A percentile compares a stretch with the other conserved stretches of the same genome.
Conservation (phyloP, 345 rosid genomes). For the Salix purpurea region DNA sequence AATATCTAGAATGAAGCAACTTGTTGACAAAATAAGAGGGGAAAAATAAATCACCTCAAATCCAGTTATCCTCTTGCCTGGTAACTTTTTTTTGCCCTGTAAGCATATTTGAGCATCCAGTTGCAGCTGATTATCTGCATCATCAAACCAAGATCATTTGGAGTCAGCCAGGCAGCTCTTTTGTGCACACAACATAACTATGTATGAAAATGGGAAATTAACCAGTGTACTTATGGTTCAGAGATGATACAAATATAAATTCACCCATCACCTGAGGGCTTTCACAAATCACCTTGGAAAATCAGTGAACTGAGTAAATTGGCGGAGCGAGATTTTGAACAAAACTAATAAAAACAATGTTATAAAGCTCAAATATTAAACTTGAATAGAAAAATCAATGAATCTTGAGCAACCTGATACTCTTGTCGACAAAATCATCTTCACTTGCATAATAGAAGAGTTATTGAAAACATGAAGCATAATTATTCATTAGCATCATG, state of each 20-base stretch:
- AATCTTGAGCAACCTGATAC: background rate
- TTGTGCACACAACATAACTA: background rate
- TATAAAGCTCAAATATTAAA: background rate
- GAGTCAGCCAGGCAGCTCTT: background rate
- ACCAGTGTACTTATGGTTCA: background rate
- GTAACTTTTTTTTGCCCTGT: conserved; percentile 59
- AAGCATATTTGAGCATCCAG: conserved; percentile 46
- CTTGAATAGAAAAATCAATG: background rate
- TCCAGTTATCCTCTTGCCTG: conserved; percentile 70
- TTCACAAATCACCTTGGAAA: background rate
- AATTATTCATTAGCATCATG: background rate
- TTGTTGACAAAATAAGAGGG: background rate
- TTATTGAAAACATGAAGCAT: background rate
- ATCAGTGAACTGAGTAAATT: background rate
- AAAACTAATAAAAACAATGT: background rate
- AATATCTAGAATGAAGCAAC: background rate
- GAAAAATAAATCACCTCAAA: conserved; percentile 43
- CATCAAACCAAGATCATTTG: conserved; percentile 4
- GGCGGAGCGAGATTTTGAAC: background rate
- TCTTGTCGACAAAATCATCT: background rate
- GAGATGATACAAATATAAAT: background rate
- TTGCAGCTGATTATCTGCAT: conserved; percentile 49
- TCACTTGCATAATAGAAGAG: background rate
- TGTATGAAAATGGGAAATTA: background rate
- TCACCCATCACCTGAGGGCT: background rate